Evolutionary conservation across 2,329 filamentous ascomycete genomes (phyloP), one percentile per base, ranked within the genome.

Genomic region (Trichothecium roseum): DNA sequence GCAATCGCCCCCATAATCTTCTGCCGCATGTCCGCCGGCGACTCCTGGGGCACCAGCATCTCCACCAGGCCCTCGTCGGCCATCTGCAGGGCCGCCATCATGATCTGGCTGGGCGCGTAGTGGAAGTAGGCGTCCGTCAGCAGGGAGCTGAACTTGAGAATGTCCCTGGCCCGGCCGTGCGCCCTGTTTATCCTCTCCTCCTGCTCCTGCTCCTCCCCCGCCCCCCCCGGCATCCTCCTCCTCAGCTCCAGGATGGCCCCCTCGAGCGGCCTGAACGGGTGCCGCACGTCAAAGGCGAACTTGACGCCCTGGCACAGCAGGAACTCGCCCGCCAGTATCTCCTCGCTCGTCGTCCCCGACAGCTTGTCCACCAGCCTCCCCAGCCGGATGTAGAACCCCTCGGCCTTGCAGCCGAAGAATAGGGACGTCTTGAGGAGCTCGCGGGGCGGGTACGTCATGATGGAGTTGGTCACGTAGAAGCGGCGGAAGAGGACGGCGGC

Each of bases 121-220:
- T 94, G 81, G 60, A 96, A 95, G 62, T 96, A 96, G n/a, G 77
- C 87, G 50, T 98, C 91, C 18, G 89, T 94, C 41, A 95, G 71
- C 34, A 94, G 65, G 0, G 87, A 84, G 38, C 84, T 83, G 37
- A 78, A 81, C 52, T 85, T 85, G 37, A 93, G 72, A 32, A 85
- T 69, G 15, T 79, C 74, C 29, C 83, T 73, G 0, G 88, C 83
- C 35, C 70, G 72, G n/a, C 67, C 66, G 52, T 94, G 87, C 0
- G 85, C 85, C 9, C 67, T 66, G 33, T 60, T 61, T 20, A 77
- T 60, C 18, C 68, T 61, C 8, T 55, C 48, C 33, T 67, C 68
- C 34, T 78, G 72, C 2, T 79, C 74, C n/a, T n/a, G n/a, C n/a
- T n/a, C n/a, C n/a, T n/a, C n/a, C n/a, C n/a, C n/a, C n/a, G n/a